A percentile compares a stretch with the other conserved stretches of the same genome.
phyloP scores from a whole-genome alignment of 495 filamentous ascomycete genomes.

The Aspergillus panamensis region DNA sequence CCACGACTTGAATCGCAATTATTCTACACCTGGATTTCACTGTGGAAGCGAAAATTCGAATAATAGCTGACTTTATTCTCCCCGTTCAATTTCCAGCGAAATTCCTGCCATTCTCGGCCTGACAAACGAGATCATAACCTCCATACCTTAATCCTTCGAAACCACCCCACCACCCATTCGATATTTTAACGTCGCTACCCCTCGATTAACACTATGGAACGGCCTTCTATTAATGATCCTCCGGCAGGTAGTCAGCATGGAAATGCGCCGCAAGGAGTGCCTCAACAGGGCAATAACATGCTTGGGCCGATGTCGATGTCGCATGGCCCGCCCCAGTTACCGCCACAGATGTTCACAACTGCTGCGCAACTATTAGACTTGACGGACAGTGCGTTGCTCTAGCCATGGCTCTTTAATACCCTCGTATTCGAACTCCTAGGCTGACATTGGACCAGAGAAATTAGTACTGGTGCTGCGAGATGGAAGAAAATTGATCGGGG shows the following conservation, averaged over 20 bases:
- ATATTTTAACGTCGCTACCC: conserved; percentile 7
- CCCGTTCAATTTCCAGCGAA: background rate
- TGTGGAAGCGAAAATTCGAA: background rate
- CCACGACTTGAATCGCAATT: background rate
- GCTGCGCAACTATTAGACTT: conserved; percentile 91
- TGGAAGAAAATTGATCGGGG: conserved; percentile 87
- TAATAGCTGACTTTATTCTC: background rate
- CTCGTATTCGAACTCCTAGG: background rate
- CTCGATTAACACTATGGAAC: conserved; percentile 34
- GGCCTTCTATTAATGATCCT: conserved; percentile 39
- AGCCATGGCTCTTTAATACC: background rate
- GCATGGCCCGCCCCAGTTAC: conserved; percentile 49
- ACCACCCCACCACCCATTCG: conserved; percentile 11
- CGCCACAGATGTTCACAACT: conserved; percentile 93
- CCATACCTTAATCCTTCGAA: conserved; percentile 1
- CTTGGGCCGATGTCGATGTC: conserved; percentile 24
- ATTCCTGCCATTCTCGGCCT: background rate
- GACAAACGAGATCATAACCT: background rate
- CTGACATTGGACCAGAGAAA: conserved; percentile 62
- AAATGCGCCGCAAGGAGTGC: conserved; percentile 27
- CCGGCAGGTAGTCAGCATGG: conserved; percentile 32
- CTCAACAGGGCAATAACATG: conserved; percentile 25
- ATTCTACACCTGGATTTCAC: background rate
- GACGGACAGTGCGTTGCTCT: conserved; percentile 73
- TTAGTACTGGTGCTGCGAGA: conserved; percentile 85